Conservation (phyloP, 371 early-diverging fungal species). For the Rhizopus arrhizus region DNA sequence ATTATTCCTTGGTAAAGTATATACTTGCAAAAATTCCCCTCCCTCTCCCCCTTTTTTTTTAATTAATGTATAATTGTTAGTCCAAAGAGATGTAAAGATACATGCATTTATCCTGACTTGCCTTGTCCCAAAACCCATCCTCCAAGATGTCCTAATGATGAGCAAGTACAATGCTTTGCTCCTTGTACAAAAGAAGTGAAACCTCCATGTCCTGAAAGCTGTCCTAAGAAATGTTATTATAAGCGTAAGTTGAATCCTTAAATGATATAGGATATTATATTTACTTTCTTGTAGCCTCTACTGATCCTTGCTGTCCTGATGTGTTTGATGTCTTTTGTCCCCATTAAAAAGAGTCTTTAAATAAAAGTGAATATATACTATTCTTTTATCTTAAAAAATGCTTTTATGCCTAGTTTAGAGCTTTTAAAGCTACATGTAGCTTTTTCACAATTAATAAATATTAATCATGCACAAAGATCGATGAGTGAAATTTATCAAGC, state of each 20-base stretch:
- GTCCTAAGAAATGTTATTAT: slow-evolving; percentile 5
- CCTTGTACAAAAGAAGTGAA: slow-evolving; percentile 4
- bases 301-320: slow-evolving; percentile 11
- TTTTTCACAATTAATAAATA: too few species aligned
- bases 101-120: slow-evolving; percentile 16
- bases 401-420: too few species aligned
- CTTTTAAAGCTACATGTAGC: too few species aligned
- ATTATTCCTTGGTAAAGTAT: slow-evolving; percentile 21
- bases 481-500: too few species aligned
- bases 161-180: background rate
- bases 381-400: too few species aligned
- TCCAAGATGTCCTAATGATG: slow-evolving; percentile 13
- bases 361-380: background rate
- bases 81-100: slow-evolving; percentile 6
- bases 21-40: background rate
- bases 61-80: background rate
- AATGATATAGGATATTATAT: background rate
- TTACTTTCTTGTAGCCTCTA: slow-evolving; percentile 5
- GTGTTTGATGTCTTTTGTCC: slow-evolving; percentile 6
- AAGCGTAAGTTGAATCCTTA: background rate
- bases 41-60: background rate
- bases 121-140: slow-evolving; percentile 11
- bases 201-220: slow-evolving; percentile 7
- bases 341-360: background rate
- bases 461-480: too few species aligned